A percentile compares a stretch with the other conserved stretches of the same genome.
These are phyloP conservation scores for Candida khao-thaluensis DNA, from an alignment of 805 yeast species.

Conservation along the genomic window DNA sequence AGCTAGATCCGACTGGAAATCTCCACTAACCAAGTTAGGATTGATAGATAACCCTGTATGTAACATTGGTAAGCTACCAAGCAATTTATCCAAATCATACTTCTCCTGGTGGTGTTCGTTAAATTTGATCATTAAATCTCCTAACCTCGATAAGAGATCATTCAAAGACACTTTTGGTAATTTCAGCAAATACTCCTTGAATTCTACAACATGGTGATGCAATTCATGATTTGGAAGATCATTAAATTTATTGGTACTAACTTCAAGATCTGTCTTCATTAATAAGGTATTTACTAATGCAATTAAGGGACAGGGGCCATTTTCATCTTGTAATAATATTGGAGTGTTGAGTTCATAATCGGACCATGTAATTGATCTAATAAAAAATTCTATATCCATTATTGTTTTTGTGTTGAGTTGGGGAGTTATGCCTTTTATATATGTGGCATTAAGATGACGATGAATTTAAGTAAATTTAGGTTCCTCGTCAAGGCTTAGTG, in stretches of 20 bases:
- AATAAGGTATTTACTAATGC: conserved; percentile 73
- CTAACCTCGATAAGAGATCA: conserved; percentile 13
- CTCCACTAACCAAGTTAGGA: conserved; percentile 57
- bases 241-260: conserved; percentile 10
- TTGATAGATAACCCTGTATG: conserved; percentile 72
- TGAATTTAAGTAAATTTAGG: too few relatives aligned
- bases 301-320: conserved; percentile 87
- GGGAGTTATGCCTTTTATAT: not conserved
- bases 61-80: conserved; percentile 59
- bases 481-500: not conserved
- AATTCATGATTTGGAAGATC: conserved; percentile 8
- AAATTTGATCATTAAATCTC: conserved; percentile 15
- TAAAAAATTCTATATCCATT: conserved; percentile 17
- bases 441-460: too few relatives aligned
- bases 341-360: conserved; percentile 43
- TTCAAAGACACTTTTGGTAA: conserved; percentile 5
- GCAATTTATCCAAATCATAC: conserved; percentile 33
- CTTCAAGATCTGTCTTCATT: conserved; percentile 41
- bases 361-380: conserved; percentile 32
- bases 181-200: conserved; percentile 8
- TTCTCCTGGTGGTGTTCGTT: conserved; percentile 2
- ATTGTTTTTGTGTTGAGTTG: not conserved
- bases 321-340: conserved; percentile 70
- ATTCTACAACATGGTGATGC: not conserved
- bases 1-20: conserved; percentile 51